Conservation (phyloP, 805 yeast species). For the Metschnikowia gelsemii region DNA sequence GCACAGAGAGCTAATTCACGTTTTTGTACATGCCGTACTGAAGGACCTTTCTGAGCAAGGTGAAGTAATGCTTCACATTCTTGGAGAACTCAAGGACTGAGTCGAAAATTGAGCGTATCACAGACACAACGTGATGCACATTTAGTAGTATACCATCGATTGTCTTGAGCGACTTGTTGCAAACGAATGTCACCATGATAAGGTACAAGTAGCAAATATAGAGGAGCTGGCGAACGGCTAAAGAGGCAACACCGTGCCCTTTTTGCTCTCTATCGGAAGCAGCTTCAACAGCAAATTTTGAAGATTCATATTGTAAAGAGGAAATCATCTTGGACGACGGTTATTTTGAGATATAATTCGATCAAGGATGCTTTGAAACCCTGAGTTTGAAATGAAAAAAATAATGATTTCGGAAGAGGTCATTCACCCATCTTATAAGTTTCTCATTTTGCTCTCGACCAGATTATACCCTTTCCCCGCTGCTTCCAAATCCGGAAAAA, state of each 20-base stretch:
- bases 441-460: neutral
- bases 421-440: neutral
- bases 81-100: slow-evolving; percentile 19
- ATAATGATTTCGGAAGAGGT: neutral
- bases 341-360: too few relatives aligned
- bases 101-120: slow-evolving; percentile 19
- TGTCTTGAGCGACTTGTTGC: slow-evolving; percentile 5
- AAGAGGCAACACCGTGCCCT: neutral
- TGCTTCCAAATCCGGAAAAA: slow-evolving; percentile 4
- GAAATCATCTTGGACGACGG: neutral
- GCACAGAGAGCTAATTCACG: slow-evolving; percentile 19
- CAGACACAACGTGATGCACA: slow-evolving; percentile 15
- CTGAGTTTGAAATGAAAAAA: neutral
- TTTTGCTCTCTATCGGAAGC: neutral
- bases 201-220: slow-evolving; percentile 10
- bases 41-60: slow-evolving; percentile 20
- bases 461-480: neutral
- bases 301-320: neutral
- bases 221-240: neutral
- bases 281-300: neutral
- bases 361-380: too few relatives aligned
- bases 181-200: slow-evolving; percentile 5
- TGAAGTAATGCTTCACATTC: slow-evolving; percentile 21
- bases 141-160: slow-evolving; percentile 17
- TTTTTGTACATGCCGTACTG: slow-evolving; percentile 27